Base-by-base conservation (phyloP, 2,329 filamentous ascomycete genomes). In the Nigrospora oryzae region DNA sequence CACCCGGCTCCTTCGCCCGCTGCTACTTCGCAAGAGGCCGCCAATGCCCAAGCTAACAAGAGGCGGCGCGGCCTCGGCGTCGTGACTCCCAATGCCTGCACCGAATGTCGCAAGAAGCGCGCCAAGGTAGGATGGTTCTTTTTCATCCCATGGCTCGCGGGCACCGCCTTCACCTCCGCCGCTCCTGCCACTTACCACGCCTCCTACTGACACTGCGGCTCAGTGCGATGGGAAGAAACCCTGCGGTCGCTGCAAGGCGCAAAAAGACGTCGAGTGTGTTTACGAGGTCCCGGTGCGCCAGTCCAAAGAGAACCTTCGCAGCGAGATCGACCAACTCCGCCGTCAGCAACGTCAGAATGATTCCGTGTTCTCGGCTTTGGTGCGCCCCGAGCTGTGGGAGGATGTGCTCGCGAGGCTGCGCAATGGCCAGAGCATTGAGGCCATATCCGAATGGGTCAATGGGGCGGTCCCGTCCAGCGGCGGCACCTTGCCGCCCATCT, bases 251-350 rank as follows among this genome's bases (percentile, higher is more conserved):
- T 83, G 79, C 61, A 70, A 65, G 46, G 51, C 63, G 1, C 77
- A 81, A 49, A 73, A 71, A 44, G 72, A 74, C 31, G 61, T 71
- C 35, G 71, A 79, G 19, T 83, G 79, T 49, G 56, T 79, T 19
- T 83, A 83, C 63, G 77, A 83, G 51, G 57, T 80, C 8, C 79
- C 79, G 0, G 72, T 83, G 5, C 77, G 79, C 38, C 78, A 81
- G 51, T 81, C 78, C 11, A 83, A 83, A 49, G 79, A 82, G 48
- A 71, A 73, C 43, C 68, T 83, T 5, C 72, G 79, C 38, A 66
- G 64, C 54, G 79, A 83, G 53, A 79, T 83, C 48, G 79, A 83
- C 43, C 62, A 61, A 23, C 62, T 83, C 33, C 74, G 74, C 40
- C 67, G 67, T 14, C 71, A 74, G 36, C 74, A 81, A 54, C 71